Conservation (phyloP, 805 yeast species). For the Nakazawaea pomicola region DNA sequence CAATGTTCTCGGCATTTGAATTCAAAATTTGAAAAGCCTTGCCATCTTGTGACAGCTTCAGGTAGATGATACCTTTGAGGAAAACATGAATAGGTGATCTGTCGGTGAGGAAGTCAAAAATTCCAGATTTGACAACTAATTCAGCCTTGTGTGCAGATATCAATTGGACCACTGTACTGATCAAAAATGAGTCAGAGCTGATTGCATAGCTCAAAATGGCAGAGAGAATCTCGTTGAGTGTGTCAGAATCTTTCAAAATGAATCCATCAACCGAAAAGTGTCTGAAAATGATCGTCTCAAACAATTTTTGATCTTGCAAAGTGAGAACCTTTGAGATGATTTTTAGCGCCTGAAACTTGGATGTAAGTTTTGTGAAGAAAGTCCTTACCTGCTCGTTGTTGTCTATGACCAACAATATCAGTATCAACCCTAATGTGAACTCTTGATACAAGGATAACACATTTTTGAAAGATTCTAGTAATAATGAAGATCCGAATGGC, state of each 20-base stretch:
- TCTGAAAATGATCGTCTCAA: slow-evolving; percentile 4
- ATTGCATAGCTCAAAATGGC: slow-evolving; percentile 13
- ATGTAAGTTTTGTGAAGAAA: slow-evolving; percentile 17
- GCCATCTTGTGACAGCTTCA: slow-evolving; percentile 20
- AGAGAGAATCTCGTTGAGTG: slow-evolving; percentile 19
- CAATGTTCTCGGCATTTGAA: slow-evolving; percentile 23
- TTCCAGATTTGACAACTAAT: slow-evolving; percentile 12
- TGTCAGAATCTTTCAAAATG: slow-evolving; percentile 18
- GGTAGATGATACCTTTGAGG: slow-evolving; percentile 22
- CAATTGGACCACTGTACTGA: slow-evolving; percentile 20
- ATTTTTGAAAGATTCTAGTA: slow-evolving; percentile 17
- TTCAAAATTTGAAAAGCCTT: slow-evolving; percentile 28
- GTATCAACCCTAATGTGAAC: slow-evolving; percentile 20
- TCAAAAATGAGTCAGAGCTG: slow-evolving; percentile 16
- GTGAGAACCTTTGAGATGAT: not conserved
- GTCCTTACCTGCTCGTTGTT: slow-evolving; percentile 21
- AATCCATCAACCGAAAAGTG: slow-evolving; percentile 20
- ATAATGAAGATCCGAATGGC: slow-evolving; percentile 19
- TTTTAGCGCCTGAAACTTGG: slow-evolving; percentile 13
- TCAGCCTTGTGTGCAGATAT: slow-evolving; percentile 10
- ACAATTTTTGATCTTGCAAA: not conserved
- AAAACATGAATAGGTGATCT: slow-evolving; percentile 18
- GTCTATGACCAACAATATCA: slow-evolving; percentile 28
- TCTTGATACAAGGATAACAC: slow-evolving; percentile 17
- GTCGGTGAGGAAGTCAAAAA: slow-evolving; percentile 15